These are phyloP conservation scores for Gossypium turneri DNA, from an alignment of 345 rosid species.

Conservation along the genomic window DNA sequence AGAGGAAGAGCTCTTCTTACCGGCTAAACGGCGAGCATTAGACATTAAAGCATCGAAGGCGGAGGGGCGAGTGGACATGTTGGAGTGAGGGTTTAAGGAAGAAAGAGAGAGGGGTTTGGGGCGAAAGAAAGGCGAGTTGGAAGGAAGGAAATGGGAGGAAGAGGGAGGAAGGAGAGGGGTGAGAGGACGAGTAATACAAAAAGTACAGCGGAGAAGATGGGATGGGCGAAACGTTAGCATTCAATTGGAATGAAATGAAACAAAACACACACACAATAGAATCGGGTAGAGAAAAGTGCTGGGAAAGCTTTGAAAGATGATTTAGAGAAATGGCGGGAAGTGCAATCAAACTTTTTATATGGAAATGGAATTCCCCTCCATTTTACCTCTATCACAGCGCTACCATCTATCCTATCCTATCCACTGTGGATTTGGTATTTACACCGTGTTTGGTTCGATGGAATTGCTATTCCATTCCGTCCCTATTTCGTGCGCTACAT, in stretches of 20 bases:
- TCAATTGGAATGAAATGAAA: background rate
- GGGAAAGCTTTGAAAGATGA: background rate
- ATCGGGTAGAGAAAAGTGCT: background rate
- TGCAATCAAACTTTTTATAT: background rate
- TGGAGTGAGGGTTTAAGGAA: constrained; percentile 15
- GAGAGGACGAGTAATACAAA: constrained; percentile 23
- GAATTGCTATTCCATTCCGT: no score
- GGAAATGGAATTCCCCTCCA: background rate
- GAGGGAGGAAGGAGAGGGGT: constrained; percentile 26
- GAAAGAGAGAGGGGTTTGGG: constrained; percentile 28
- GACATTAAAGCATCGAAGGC: constrained; percentile 92
- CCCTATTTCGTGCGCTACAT: no score
- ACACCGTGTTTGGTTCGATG: no score
- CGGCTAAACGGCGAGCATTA: constrained; percentile 60
- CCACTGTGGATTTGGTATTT: no score
- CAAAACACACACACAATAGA: background rate
- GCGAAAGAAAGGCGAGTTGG: constrained; percentile 17
- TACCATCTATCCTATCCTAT: no score
- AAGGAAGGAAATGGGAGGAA: constrained; percentile 6
- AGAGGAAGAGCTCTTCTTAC: constrained; percentile 17
- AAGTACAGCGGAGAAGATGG: background rate
- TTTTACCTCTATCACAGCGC: no score
- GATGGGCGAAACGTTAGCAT: constrained; percentile 6
- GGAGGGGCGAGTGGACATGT: constrained; percentile 58
- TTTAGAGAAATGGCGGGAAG: constrained; percentile 12